Evolutionary conservation across 768 basidiomycete genomes (phyloP).

Genomic region (Terana coerulea): DNA sequence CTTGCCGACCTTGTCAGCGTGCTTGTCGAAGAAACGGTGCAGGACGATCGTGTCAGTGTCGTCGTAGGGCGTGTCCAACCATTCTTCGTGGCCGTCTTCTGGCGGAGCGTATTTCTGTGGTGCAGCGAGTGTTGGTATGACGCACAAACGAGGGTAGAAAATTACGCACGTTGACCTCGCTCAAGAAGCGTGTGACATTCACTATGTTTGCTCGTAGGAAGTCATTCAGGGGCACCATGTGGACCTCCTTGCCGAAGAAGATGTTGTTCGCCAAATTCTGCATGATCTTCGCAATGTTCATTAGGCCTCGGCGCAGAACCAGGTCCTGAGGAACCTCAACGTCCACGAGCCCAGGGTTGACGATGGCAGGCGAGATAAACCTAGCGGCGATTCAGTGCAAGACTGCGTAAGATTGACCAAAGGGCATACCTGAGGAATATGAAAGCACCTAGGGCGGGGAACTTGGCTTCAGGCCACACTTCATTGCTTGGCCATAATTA

Average conservation of each 20-base stretch:
- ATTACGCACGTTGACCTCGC: slow-evolving; percentile 61
- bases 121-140: neutral
- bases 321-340: slow-evolving; percentile 65
- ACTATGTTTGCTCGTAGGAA: slow-evolving; percentile 70
- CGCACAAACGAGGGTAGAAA: neutral
- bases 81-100: slow-evolving; percentile 66
- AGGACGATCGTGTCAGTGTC: slow-evolving; percentile 81
- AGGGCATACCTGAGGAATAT: slow-evolving; percentile 72
- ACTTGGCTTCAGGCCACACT: slow-evolving; percentile 77
- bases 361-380: slow-evolving; percentile 89
- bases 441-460: slow-evolving; percentile 83
- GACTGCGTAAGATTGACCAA: neutral
- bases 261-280: slow-evolving; percentile 95
- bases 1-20: slow-evolving; percentile 85
- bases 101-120: slow-evolving; percentile 41
- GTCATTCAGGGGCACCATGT: slow-evolving; percentile 77
- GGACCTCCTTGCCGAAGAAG: slow-evolving; percentile 85
- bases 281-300: slow-evolving; percentile 87
- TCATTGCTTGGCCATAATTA: slow-evolving; percentile 40
- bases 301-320: slow-evolving; percentile 70
- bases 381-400: slow-evolving; percentile 31
- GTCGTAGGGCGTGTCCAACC: slow-evolving; percentile 73
- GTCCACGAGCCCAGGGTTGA: slow-evolving; percentile 81
- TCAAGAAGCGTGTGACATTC: slow-evolving; percentile 72
- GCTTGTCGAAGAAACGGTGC: slow-evolving; percentile 80